phyloP scores from a whole-genome alignment of 257 asterid species.

The Cynanchum wilfordii region DNA sequence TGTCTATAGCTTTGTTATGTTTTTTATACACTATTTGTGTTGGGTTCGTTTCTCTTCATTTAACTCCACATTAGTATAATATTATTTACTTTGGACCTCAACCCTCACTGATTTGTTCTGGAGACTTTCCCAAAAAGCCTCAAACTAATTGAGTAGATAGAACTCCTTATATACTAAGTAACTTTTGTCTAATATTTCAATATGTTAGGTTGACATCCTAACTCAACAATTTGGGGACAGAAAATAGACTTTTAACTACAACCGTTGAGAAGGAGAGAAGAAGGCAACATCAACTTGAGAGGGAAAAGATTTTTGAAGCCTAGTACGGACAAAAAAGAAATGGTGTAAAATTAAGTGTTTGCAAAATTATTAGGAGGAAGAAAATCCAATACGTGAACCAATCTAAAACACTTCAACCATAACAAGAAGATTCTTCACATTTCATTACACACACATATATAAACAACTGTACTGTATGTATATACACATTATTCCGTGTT shows the following conservation, averaged over 20 bases:
- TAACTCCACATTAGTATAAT: too few relatives aligned
- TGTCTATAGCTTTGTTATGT: neutral
- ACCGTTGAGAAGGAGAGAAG: neutral
- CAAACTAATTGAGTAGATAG: too few relatives aligned
- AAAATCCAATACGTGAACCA: neutral
- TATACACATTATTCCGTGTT: neutral
- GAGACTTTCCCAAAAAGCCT: too few relatives aligned
- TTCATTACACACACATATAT: neutral
- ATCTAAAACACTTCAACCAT: neutral
- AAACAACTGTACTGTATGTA: neutral
- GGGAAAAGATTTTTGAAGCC: conserved; percentile 16
- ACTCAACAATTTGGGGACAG: too few relatives aligned
- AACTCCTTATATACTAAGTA: too few relatives aligned
- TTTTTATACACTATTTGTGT: too few relatives aligned
- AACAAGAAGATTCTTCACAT: neutral
- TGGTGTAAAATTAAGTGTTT: neutral
- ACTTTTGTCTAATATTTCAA: too few relatives aligned
- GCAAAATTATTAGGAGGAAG: conserved; percentile 8
- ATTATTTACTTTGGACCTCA: too few relatives aligned
- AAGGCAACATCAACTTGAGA: neutral
- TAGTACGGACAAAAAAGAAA: conserved; percentile 31
- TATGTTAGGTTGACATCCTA: too few relatives aligned
- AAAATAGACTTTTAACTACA: neutral
- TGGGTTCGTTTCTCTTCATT: too few relatives aligned
- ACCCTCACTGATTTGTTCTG: too few relatives aligned